Evolutionary conservation across 2,329 filamentous ascomycete genomes (phyloP), one percentile per base, ranked within the genome.

Genomic region (Escovopsis sp.): DNA sequence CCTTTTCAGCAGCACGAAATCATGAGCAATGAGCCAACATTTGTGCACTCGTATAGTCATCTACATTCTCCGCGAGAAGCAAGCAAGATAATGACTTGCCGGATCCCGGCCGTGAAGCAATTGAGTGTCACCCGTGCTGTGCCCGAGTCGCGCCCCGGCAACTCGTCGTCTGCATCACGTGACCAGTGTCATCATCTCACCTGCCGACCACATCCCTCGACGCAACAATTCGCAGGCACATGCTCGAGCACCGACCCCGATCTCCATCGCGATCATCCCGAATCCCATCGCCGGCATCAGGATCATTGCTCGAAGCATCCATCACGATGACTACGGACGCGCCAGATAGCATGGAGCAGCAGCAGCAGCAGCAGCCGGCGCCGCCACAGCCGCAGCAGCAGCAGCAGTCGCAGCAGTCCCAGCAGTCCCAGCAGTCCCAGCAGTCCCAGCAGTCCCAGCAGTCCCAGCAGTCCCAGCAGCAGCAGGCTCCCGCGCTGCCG

Each of bases 281-380:
- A n/a, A n/a, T n/a, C 11, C 14, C 14, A 17, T 28, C 15, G n/a
- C 27, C 5, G 27, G 27, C 15, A 28, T n/a, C 28, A 6, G 21
- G 31, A 33, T n/a, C 11, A 14, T 10, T 10, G 6, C 2, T 23
- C 21, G 10, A 23, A 9, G 21, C 21, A 13, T 18, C 21, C 6
- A 27, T 40, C 41, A 51, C 42, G 14, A 60, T 60, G 57, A 47
- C 54, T 31, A 50, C 48, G 39, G 57, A 56, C 41, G 48, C 51
- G 28, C 52, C 54, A 33, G 54, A 58, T 37, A 54, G 49, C 18
- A 42, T 39, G 17, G 49, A 56, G 37, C 47, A 54, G 41, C 49
- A 47, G 4, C 21, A 25, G 21, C 4, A 8, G 4, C 21, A 8
- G 21, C 21, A 8, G 21, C 21, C 21, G 21, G 5, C 19, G 9